Evolutionary conservation across 257 asterid species (phyloP).

Genomic region (Capsicum chinense): DNA sequence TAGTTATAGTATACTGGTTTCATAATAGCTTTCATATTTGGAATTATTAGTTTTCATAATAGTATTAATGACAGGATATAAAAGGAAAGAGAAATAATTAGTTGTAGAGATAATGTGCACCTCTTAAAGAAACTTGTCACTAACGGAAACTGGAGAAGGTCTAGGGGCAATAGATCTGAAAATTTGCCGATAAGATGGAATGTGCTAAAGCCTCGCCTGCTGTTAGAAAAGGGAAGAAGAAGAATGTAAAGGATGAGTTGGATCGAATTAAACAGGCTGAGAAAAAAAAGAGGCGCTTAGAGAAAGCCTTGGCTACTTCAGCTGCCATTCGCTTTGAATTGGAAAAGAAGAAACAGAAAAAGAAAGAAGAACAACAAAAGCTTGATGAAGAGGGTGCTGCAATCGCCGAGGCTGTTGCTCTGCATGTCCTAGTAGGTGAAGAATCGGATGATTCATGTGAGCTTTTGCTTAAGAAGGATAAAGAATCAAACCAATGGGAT

Average conservation of each 20-base stretch:
- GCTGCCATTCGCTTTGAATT: conserved; percentile 92
- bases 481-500: conserved; percentile 69
- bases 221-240: conserved; percentile 82
- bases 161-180: conserved; percentile 24
- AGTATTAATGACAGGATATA: conserved; percentile 44
- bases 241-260: conserved; percentile 86
- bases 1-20: neutral
- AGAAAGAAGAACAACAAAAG: conserved; percentile 92
- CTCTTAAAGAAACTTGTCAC: conserved; percentile 38
- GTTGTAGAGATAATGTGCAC: conserved; percentile 49
- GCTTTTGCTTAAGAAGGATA: conserved; percentile 63
- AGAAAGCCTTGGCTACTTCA: conserved; percentile 96
- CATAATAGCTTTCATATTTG: neutral
- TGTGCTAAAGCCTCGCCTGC: conserved; percentile 60
- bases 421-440: conserved; percentile 92
- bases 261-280: conserved; percentile 97
- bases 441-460: conserved; percentile 79
- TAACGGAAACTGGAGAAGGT: conserved; percentile 32
- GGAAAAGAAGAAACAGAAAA: conserved; percentile 90
- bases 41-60: neutral
- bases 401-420: conserved; percentile 93
- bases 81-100: conserved; percentile 35
- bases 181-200: conserved; percentile 54
- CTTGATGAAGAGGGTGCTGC: conserved; percentile 98
- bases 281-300: conserved; percentile 91